These are phyloP conservation scores for Trichoderma asperellum DNA, from an alignment of 2,329 filamentous ascomycete genomes.

Conservation along the genomic window DNA sequence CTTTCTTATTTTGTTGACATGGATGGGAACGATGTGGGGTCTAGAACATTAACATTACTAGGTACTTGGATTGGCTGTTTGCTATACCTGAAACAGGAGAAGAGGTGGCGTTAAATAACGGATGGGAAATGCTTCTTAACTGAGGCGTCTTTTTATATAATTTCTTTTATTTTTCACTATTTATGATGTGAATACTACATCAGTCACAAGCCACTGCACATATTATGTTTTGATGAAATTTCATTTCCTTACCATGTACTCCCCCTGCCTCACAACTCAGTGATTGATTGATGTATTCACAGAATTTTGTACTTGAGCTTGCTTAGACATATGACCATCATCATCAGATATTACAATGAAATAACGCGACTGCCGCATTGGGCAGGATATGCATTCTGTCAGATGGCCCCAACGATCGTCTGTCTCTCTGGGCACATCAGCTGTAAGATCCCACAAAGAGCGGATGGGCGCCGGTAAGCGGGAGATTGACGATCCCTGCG, in stretches of 20 bases:
- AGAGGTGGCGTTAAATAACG: conserved; percentile 20
- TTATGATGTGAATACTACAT: conserved; percentile 37
- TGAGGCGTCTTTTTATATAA: conserved; percentile 27
- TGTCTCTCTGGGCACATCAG: not conserved
- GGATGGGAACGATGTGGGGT: conserved; percentile 17
- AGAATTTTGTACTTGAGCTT: not conserved
- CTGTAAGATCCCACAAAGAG: conserved; percentile 3
- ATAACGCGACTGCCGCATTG: not conserved
- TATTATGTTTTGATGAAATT: conserved; percentile 4
- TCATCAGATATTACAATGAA: not conserved
- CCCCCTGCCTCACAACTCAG: not conserved
- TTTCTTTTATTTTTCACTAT: conserved; percentile 30
- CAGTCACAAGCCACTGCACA: conserved; percentile 15
- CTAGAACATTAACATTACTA: conserved; percentile 21
- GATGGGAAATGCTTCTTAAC: conserved; percentile 8
- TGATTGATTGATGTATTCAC: not conserved
- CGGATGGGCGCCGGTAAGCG: not conserved
- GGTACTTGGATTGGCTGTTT: conserved; percentile 25
- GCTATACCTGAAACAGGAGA: conserved; percentile 26
- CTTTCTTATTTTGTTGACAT: conserved; percentile 17
- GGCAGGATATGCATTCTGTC: conserved; percentile 10
- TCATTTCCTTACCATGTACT: not conserved
- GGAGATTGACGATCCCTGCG: conserved; percentile 8
- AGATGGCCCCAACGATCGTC: conserved; percentile 19
- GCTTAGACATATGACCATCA: not conserved